phyloP scores from a whole-genome alignment of 352 stramenopile genomes.

The Pythium folliculosum region DNA sequence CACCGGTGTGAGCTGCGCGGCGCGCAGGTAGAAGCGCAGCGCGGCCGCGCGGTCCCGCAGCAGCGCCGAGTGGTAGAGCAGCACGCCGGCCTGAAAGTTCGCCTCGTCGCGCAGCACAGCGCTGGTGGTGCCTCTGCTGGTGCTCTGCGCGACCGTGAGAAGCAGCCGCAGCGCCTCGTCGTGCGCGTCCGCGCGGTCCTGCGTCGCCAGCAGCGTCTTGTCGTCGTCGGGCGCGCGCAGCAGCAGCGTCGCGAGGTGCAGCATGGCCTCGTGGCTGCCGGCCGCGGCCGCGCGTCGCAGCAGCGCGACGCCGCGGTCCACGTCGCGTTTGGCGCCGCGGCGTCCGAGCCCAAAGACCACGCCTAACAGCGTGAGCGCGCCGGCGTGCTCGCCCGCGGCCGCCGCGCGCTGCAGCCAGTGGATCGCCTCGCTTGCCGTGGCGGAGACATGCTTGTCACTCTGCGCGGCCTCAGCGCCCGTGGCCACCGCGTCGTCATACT shows the following conservation, averaged over 20 bases:
- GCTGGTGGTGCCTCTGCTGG: background rate
- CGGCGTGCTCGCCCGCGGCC: constrained; percentile 37
- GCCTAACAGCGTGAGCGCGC: constrained; percentile 50
- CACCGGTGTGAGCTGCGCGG: constrained; percentile 33
- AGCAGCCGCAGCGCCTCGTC: constrained; percentile 65
- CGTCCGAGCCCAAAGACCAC: constrained; percentile 42
- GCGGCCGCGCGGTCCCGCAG: constrained; percentile 51
- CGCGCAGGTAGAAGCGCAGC: constrained; percentile 64
- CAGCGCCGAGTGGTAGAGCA: constrained; percentile 55
- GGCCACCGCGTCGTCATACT: constrained; percentile 13
- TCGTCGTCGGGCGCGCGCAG: constrained; percentile 15
- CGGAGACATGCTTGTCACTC: background rate
- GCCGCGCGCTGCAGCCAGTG: constrained; percentile 71
- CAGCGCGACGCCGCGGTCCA: constrained; percentile 56
- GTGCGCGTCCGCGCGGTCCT: constrained; percentile 55
- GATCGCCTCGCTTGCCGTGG: constrained; percentile 43
- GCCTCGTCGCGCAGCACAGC: constrained; percentile 35
- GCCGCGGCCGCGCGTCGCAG: constrained; percentile 47
- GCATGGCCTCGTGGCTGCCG: constrained; percentile 55
- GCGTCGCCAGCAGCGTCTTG: constrained; percentile 34
- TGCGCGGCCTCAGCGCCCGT: background rate
- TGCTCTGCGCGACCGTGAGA: constrained; percentile 43
- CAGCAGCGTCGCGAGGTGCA: constrained; percentile 51
- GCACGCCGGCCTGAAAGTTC: constrained; percentile 45
- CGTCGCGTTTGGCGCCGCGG: constrained; percentile 53